A percentile compares a stretch with the other conserved stretches of the same genome.
These are phyloP conservation scores for Graphilbum fragrans DNA, from an alignment of 2,329 filamentous ascomycete species.

Conservation along the genomic window DNA sequence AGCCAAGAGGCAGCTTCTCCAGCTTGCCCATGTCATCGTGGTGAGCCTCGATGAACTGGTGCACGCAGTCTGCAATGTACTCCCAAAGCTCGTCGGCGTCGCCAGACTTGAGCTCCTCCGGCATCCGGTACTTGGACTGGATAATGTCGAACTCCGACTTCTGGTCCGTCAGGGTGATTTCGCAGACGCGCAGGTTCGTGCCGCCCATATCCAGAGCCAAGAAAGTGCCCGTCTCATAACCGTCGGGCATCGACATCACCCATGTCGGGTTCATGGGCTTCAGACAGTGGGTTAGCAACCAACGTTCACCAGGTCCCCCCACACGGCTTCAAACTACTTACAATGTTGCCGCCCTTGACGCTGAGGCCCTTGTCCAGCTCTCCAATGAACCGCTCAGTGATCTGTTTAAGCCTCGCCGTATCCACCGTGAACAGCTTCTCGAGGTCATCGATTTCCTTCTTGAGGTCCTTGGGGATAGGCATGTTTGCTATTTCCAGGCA, in stretches of 20 bases:
- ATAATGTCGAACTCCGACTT: constrained; percentile 89
- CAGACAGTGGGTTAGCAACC: not conserved
- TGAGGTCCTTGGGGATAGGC: constrained; percentile 67
- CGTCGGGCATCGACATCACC: constrained; percentile 83
- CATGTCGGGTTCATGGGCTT: constrained; percentile 97
- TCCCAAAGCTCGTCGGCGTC: constrained; percentile 82
- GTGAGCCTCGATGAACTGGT: constrained; percentile 82
- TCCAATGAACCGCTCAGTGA: constrained; percentile 77
- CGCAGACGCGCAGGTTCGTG: constrained; percentile 89
- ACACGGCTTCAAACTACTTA: constrained; percentile 34
- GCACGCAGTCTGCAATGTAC: constrained; percentile 84
- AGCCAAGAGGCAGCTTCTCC: constrained; percentile 66
- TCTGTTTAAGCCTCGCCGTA: constrained; percentile 69
- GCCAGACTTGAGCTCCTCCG: constrained; percentile 81
- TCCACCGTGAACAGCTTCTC: constrained; percentile 77
- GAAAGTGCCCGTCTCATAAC: constrained; percentile 76
- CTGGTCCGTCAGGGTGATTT: constrained; percentile 77
- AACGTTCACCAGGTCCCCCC: not conserved
- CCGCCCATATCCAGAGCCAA: constrained; percentile 92
- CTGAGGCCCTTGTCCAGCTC: constrained; percentile 82
- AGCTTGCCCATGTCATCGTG: constrained; percentile 54
- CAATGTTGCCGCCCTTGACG: constrained; percentile 84
- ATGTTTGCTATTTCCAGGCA: not conserved
- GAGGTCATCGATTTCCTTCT: constrained; percentile 66
- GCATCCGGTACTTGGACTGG: constrained; percentile 93